Evolutionary conservation across 345 rosid species (phyloP).

Genomic region (Erodium maritimum): DNA sequence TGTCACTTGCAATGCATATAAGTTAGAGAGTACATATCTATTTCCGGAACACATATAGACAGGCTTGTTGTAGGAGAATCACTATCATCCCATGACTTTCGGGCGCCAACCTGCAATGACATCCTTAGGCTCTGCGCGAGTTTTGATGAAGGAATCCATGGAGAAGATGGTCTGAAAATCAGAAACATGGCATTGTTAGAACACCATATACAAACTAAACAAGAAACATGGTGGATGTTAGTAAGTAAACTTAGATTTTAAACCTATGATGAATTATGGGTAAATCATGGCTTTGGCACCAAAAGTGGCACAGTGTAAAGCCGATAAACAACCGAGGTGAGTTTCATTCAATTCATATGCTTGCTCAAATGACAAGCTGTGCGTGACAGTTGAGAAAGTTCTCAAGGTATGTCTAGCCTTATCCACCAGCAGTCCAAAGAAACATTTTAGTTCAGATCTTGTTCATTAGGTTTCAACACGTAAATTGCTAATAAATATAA

Average conservation of each 20-base stretch:
- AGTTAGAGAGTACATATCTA: background rate
- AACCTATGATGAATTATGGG: background rate
- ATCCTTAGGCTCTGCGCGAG: constrained; percentile 65
- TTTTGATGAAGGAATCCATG: constrained; percentile 56
- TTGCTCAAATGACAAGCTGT: background rate
- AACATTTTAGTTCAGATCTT: background rate
- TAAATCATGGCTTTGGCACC: background rate
- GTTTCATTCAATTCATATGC: no score
- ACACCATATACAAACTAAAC: background rate
- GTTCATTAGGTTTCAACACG: background rate
- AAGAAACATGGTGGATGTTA: background rate
- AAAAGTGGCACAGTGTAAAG: background rate
- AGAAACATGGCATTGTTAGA: background rate
- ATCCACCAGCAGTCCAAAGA: no score
- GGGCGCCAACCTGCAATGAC: constrained; percentile 90
- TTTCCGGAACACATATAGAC: background rate
- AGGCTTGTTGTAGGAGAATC: background rate
- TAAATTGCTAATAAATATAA: background rate
- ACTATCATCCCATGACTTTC: constrained; percentile 51
- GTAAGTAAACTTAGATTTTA: background rate
- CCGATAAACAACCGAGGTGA: background rate
- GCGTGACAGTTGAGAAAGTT: background rate
- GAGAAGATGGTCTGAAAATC: constrained; percentile 58
- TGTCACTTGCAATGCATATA: background rate
- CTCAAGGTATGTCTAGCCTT: no score